Evolutionary conservation across 1,139 yeast species (phyloP), one percentile per base, ranked within the genome.

Genomic region (Diutina pseudorugosa): DNA sequence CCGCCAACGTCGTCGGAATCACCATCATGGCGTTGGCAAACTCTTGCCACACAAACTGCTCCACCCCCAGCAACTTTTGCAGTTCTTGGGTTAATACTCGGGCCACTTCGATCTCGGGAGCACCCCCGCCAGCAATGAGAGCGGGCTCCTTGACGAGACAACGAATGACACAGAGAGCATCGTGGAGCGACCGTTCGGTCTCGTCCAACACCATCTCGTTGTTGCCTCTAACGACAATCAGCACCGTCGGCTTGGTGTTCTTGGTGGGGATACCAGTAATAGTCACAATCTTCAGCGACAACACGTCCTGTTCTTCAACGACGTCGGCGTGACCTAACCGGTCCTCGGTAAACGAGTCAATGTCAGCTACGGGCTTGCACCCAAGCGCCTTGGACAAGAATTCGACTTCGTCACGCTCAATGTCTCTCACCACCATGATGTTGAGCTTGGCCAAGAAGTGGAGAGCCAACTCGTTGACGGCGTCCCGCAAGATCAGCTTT

Each of bases 81-180:
- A 96, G 77, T 68, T 91, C 97, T 62, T 82, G 83, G 67, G 80
- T 75, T 60, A 93, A 72, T 25, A 82, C 80, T 62, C 95, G 82
- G 5, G 98, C 84, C 16, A 91, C 85, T 72, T 93, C 98, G 60
- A 93, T 82, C 71, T 93, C 99, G 51, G 98, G 96, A 5, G 98
- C 98, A 60, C 98, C 98, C 59, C 99, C 98, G 61, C 99, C 99
- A 14, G 98, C 97, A 70, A 93, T 89, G 63, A 93, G 75, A 2
- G 96, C 98, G 65, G 82, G 86, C 69, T 90, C 93, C 67, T 93
- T 91, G 45, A 94, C 98, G 54, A 93, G 75, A 73, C 98, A 93
- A 67, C 98, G 83, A 54, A 94, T 80, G 27, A 94, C 99, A 76
- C 99, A 93, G 55, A 93, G 77, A 0, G 98, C 98, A 69, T 93